A percentile compares a stretch with the other conserved stretches of the same genome.
phyloP scores from a whole-genome alignment of 345 rosid genomes.

The Aegle marmelos region DNA sequence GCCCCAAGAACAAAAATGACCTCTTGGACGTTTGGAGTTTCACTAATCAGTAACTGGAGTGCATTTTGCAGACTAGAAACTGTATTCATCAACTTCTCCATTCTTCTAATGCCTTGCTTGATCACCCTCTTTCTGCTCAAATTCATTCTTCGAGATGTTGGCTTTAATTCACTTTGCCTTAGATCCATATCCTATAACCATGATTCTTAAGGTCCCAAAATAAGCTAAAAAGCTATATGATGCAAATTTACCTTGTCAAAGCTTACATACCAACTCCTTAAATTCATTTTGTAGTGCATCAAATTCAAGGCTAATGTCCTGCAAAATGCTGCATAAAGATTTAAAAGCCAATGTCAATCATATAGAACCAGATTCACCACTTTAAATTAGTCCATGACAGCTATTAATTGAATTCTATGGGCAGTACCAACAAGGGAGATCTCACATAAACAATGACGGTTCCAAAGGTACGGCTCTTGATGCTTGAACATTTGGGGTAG shows the following conservation, averaged over 20 bases:
- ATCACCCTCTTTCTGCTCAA: conserved; percentile 63
- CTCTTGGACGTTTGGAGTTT: conserved; percentile 41
- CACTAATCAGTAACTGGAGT: conserved; percentile 42
- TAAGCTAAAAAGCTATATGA: background rate
- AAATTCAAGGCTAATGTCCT: conserved; percentile 66
- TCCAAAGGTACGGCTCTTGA: background rate
- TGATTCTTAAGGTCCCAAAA: conserved; percentile 26
- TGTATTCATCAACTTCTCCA: conserved; percentile 63
- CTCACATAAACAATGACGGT: background rate
- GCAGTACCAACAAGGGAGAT: background rate
- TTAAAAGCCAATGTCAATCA: background rate
- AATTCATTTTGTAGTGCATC: conserved; percentile 45
- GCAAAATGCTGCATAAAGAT: conserved; percentile 54
- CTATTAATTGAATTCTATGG: background rate
- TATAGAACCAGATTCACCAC: background rate
- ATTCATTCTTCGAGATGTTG: conserved; percentile 46
- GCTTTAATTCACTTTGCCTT: conserved; percentile 41
- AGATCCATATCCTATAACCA: conserved; percentile 51
- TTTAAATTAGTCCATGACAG: background rate
- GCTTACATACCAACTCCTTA: conserved; percentile 62
- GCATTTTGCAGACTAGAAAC: conserved; percentile 51
- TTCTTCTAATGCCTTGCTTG: conserved; percentile 56
- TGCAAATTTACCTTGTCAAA: conserved; percentile 13
- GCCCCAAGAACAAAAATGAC: conserved; percentile 67
- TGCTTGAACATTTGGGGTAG: background rate